Base-by-base conservation (phyloP, 345 rosid species). In the Camelina sativa region DNA sequence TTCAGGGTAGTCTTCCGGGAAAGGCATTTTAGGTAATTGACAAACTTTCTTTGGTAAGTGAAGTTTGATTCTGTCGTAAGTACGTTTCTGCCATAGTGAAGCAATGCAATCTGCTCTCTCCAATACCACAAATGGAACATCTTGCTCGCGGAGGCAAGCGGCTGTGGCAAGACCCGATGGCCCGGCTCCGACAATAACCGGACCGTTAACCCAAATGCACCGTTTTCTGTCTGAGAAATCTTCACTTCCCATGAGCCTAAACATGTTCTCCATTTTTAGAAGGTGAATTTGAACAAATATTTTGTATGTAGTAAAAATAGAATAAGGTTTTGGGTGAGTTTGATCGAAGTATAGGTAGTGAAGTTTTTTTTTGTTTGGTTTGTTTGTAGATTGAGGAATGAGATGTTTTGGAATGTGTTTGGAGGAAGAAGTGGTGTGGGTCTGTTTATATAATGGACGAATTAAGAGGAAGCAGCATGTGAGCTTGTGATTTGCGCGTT, bases 141-240 rank as follows among this genome's bases (percentile, higher is more conserved):
- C 84, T 67, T 89, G 85, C 10, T 88, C 93, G 4, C 81, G 80
- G 2, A 91, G 93, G 68, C 96, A 86, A 55, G 97, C 93, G 0
- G 93, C 97, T 0, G 93, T 84, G 69, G 93, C 96, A 20, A 91
- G 86, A 34, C 93, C 97, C 0, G 97, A 86, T 2, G 97, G 97
- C 1, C 97, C 97, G 20, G 92, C 95, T 9, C 97, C 97, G n/a
- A 91, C 76, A 4, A 89, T 91, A 48, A 91, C 78, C 0, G 93
- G 96, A 9, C 97, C 96, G 28, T 79, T 87, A 20, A 91, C 89
- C 90, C 80, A 82, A 58, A 85, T 82, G 78, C 87, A 80, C 17
- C 91, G 81, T 37, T 81, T 68, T 44, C 75, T 12, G 51, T 69
- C 22, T 2, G 79, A 62, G 76, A 25, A 82, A 60, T 85, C 83